A percentile compares a stretch with the other conserved stretches of the same genome.
Evolutionary conservation across 1,284 basidiomycete species (phyloP).

Genomic region (Ceratobasidium sp.): DNA sequence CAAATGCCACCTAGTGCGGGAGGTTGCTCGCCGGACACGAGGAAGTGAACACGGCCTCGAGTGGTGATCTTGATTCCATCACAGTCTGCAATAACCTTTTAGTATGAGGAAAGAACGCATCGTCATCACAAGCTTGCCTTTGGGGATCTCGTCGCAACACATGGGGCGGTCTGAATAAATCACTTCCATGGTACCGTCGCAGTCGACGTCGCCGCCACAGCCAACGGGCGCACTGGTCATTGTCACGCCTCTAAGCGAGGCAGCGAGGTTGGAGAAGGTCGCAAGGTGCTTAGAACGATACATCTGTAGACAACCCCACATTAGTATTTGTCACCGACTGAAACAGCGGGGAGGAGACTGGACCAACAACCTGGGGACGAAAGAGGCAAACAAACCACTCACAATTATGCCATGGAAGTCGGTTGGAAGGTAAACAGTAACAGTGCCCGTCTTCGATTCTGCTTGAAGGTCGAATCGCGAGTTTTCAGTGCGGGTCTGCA

Average conservation of each 20-base stretch:
- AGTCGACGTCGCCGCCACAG: conserved; percentile 30
- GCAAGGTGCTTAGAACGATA: conserved; percentile 29
- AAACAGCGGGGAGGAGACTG: not conserved
- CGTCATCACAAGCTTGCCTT: conserved; percentile 2
- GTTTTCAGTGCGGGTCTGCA: conserved; percentile 28
- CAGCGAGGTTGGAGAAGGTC: conserved; percentile 24
- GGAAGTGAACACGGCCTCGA: conserved; percentile 27
- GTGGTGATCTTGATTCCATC: conserved; percentile 29
- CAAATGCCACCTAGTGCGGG: conserved; percentile 25
- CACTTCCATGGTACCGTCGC: conserved; percentile 32
- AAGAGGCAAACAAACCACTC: not conserved
- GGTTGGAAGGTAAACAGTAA: conserved; percentile 30
- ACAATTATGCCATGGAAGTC: conserved; percentile 35
- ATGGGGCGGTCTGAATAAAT: conserved; percentile 29
- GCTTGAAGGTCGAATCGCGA: conserved; percentile 28
- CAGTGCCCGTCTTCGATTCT: conserved; percentile 17
- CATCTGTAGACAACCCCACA: not conserved
- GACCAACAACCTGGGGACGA: not conserved
- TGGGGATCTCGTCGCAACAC: conserved; percentile 31
- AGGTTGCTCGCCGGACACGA: conserved; percentile 29
- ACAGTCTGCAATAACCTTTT: conserved; percentile 6
- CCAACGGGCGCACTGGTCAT: conserved; percentile 34
- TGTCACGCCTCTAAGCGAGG: conserved; percentile 16
- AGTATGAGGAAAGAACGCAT: not conserved
- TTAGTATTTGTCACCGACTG: not conserved